phyloP scores from a whole-genome alignment of 2,329 filamentous ascomycete species.

The Coniochaeta sp. region DNA sequence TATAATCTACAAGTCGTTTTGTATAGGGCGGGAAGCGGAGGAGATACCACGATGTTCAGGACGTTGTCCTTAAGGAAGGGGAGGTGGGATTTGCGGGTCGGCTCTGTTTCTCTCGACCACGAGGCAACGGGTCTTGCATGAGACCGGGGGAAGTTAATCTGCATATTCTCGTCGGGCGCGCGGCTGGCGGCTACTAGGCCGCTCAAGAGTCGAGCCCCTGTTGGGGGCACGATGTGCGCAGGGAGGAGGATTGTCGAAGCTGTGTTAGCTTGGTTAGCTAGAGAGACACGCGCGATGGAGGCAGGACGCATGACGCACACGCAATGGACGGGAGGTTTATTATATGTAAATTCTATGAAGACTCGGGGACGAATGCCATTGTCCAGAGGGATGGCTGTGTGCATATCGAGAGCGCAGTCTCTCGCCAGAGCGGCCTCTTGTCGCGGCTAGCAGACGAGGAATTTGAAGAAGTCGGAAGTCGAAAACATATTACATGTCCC shows the following conservation, averaged over 20 bases:
- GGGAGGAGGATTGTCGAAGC: background rate
- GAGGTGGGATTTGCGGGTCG: background rate
- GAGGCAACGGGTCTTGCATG: background rate
- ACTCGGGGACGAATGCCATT: background rate
- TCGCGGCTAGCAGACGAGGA: background rate
- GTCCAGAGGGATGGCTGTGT: background rate
- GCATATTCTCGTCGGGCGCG: background rate
- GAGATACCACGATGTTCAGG: slow-evolving; percentile 7
- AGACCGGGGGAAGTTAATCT: background rate
- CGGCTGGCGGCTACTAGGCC: background rate
- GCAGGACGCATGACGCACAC: background rate
- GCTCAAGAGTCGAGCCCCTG: background rate
- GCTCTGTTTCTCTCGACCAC: background rate
- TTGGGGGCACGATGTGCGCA: background rate
- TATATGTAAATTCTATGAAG: background rate
- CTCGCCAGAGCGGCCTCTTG: background rate
- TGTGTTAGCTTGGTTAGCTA: too few species aligned
- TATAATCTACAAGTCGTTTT: background rate
- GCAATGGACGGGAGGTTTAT: background rate
- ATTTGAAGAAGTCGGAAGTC: background rate
- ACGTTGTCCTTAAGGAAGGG: background rate
- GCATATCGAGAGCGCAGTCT: background rate
- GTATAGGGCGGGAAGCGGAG: slow-evolving; percentile 1
- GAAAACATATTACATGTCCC: background rate
- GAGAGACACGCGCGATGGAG: background rate